These are phyloP conservation scores for Rhodocollybia butyracea DNA, from an alignment of 768 basidiomycete species.

Conservation along the genomic window DNA sequence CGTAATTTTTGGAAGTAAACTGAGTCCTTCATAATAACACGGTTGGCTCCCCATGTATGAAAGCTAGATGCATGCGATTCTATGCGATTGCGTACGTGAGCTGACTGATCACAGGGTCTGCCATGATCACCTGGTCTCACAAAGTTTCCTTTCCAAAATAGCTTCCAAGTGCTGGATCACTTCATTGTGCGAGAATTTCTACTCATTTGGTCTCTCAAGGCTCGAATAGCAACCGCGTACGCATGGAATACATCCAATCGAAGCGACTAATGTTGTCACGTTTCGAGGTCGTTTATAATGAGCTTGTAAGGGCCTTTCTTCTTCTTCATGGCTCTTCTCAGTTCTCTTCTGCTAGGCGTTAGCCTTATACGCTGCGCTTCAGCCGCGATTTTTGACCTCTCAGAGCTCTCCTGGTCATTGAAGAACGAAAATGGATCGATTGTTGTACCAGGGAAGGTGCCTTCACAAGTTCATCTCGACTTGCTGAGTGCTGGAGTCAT, in stretches of 20 bases:
- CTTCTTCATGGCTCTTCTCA: conserved; percentile 2
- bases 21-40: too few species aligned
- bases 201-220: too few species aligned
- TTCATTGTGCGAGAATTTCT: too few species aligned
- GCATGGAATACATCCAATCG: neutral
- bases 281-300: neutral
- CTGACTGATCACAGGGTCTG: too few species aligned
- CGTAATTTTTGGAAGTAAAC: too few species aligned
- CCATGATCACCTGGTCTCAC: too few species aligned
- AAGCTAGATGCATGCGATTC: too few species aligned
- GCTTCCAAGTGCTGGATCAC: too few species aligned
- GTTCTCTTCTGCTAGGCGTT: neutral
- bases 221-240: neutral
- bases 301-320: neutral
- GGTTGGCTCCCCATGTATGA: too few species aligned
- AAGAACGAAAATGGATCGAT: conserved; percentile 52
- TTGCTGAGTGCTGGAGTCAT: conserved; percentile 49
- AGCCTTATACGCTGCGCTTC: conserved; percentile 1
- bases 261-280: conserved; percentile 2
- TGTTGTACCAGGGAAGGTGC: conserved; percentile 46
- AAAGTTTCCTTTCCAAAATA: too few species aligned
- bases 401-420: conserved; percentile 48
- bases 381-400: conserved; percentile 37
- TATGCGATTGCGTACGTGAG: too few species aligned
- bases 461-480: conserved; percentile 55